Evolutionary conservation across 805 yeast species (phyloP), one percentile per base, ranked within the genome.

Genomic region (Nakazawaea pomicola): DNA sequence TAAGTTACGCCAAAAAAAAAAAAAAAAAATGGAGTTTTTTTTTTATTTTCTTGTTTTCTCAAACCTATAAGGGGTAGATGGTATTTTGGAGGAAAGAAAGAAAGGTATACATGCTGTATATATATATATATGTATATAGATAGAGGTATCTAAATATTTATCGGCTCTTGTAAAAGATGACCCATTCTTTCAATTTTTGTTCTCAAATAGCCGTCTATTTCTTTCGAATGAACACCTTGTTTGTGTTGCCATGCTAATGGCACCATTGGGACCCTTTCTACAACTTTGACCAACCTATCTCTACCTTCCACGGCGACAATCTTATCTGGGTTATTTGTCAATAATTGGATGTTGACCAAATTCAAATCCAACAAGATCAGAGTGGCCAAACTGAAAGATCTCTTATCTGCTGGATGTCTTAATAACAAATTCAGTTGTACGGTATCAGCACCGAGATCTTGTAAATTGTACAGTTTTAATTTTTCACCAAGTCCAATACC

Each of bases 401-500:
- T 78, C n/a, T 86, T 95, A 61, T 93, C 99, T 0, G 97, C 98
- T 5, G 99, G 99, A 55, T 93, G 99, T 52, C 96, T 76, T 48
- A 93, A 71, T 65, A 93, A 60, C 44, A 93, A 65, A 61, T 93
- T 93, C 7, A 99, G 99, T 60, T 90, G 95, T 4, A 93, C 98
- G 0, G 99, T 93, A 60, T 93, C 99, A 6, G 98, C 98, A 6
- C 99, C 99, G 43, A 93, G 68, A 64, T 93, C 99, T 67, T 93
- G 99, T 49, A 93, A 68, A 58, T 93, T 93, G 62, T 93, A 93
- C 2, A 98, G 98, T 63, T 93, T 93, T 50, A 93, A 72, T 62
- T 93, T 93, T 58, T 93, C 99, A 23, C 97, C 96, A n/a, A 93
- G 70, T 6, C 99, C 99, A 46, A 93, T 93, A 15, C 99, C 99